A percentile compares a stretch with the other conserved stretches of the same genome.
Conservation (phyloP, 2,329 filamentous ascomycete species). For the Paracorniculantispora psalliotae region DNA sequence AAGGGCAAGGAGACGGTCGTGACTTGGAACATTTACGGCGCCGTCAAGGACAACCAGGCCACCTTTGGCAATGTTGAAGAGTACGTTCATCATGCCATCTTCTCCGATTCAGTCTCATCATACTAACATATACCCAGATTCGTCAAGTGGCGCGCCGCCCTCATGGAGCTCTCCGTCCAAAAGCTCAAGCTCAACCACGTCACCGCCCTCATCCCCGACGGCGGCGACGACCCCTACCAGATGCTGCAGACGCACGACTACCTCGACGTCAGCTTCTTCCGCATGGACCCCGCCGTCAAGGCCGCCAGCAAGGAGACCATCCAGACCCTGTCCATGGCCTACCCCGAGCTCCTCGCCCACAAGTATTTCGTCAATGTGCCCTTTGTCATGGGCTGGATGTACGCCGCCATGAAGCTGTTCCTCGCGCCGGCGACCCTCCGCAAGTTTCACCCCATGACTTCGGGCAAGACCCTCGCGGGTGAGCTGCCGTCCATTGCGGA, state of each 20-base stretch:
- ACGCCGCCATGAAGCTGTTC: slow-evolving; percentile 69
- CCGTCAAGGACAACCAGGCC: slow-evolving; percentile 73
- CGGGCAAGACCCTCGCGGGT: slow-evolving; percentile 62
- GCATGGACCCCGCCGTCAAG: slow-evolving; percentile 72
- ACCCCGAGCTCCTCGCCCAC: slow-evolving; percentile 76
- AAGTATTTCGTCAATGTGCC: slow-evolving; percentile 98
- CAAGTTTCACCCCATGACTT: slow-evolving; percentile 74
- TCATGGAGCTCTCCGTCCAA: slow-evolving; percentile 82
- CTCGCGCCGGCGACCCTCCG: slow-evolving; percentile 67
- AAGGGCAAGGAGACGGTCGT: slow-evolving; percentile 59
- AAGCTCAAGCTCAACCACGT: slow-evolving; percentile 67
- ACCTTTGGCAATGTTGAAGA: slow-evolving; percentile 80
- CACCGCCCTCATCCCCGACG: slow-evolving; percentile 65
- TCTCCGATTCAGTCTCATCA: neutral
- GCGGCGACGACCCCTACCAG: slow-evolving; percentile 76
- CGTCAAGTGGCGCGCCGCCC: slow-evolving; percentile 79
- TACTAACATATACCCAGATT: slow-evolving; percentile 53
- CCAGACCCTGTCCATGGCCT: slow-evolving; percentile 71
- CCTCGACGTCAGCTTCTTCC: slow-evolving; percentile 78
- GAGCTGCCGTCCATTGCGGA: slow-evolving; percentile 56
- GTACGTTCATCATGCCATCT: slow-evolving; percentile 45
- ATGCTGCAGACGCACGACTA: slow-evolving; percentile 95
- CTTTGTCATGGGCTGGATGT: slow-evolving; percentile 83
- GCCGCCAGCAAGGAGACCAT: slow-evolving; percentile 76
- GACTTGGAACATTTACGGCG: slow-evolving; percentile 92